Base-by-base conservation (phyloP, 345 rosid genomes). In the Linum tenue region DNA sequence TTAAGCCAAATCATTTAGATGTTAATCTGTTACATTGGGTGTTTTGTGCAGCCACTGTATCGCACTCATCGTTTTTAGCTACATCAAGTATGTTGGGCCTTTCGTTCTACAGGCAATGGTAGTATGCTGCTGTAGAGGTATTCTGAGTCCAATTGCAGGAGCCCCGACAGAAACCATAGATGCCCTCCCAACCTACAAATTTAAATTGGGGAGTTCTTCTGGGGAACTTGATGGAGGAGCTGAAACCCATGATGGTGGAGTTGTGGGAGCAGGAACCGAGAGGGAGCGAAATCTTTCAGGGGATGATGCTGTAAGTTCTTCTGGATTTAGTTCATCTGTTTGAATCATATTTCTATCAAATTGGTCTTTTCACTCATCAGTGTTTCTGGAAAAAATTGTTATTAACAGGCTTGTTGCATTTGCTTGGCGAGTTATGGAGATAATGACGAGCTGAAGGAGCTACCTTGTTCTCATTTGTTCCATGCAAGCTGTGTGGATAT, bases 401-500 rank as follows among this genome's bases (percentile, higher is more conserved):
- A 22, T 22, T 22, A 22, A 22, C 73, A 74, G 77, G 64, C 57
- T 48, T 74, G 77, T 55, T 74, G 74, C 64, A 74, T 74, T 65
- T 74, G 77, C 69, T 69, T 74, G 70, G 67, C 58, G 9, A 66
- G 48, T 44, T 74, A 74, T 51, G 67, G 35, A 0, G 67, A 69
- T 44, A 62, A 69, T 51, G 77, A 69, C 44, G 64, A 44, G 67
- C 64, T 74, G 48, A 74, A 66, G 60, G 73, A 74, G 61, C 77
- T 74, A n/a, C 77, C 73, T 56, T 74, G 77, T 44, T 43, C 73
- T 35, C 77, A 74, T 66, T 40, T 66, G 37, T 70, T 74, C 64
- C 77, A 74, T 62, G 22, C 60, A 15, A 39, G 3, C 43, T 74
- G 77, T 17, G 71, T 74, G 58, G 73, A 74, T 69, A 62, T 43